phyloP scores from a whole-genome alignment of 2,329 filamentous ascomycete species.

The Berkeleyomyces basicola region DNA sequence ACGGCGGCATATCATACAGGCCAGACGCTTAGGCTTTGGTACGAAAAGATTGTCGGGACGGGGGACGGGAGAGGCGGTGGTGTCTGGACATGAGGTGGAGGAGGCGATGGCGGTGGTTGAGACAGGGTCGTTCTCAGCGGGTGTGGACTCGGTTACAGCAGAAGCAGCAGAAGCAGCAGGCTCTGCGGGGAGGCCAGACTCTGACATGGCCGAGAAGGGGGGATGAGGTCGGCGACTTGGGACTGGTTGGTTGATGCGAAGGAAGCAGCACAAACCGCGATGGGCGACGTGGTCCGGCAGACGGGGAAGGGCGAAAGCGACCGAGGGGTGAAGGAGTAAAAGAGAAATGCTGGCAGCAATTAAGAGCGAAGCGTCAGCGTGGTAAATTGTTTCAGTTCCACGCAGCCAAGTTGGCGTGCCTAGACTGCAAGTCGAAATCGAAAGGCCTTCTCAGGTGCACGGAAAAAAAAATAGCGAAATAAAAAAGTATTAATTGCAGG shows the following conservation, averaged over 20 bases:
- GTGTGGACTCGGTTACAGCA: not conserved
- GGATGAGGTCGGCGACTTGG: too few species aligned
- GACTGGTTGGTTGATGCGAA: not conserved
- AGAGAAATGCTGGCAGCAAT: too few species aligned
- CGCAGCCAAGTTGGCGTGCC: too few species aligned
- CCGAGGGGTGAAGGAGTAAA: too few species aligned
- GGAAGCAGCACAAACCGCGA: not conserved
- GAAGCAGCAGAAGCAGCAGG: not conserved
- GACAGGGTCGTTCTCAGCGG: not conserved
- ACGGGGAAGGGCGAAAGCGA: not conserved
- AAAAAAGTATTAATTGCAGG: too few species aligned
- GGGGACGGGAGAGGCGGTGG: conserved; percentile 24
- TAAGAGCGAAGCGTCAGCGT: too few species aligned
- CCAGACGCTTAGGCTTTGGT: conserved; percentile 78
- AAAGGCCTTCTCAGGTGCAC: too few species aligned
- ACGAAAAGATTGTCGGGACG: conserved; percentile 38
- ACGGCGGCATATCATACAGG: conserved; percentile 85
- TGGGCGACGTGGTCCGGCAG: not conserved
- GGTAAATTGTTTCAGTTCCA: too few species aligned
- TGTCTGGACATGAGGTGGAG: conserved; percentile 17
- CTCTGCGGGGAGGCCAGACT: not conserved
- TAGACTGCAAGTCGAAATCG: too few species aligned
- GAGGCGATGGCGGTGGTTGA: conserved; percentile 17
- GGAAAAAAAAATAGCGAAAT: too few species aligned
- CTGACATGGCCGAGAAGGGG: not conserved